Percentiles rank a stretch among this genome's conserved stretches.
Evolutionary conservation across 148 eudicot species (phyloP).

Genomic region (Fagopyrum esculentum): DNA sequence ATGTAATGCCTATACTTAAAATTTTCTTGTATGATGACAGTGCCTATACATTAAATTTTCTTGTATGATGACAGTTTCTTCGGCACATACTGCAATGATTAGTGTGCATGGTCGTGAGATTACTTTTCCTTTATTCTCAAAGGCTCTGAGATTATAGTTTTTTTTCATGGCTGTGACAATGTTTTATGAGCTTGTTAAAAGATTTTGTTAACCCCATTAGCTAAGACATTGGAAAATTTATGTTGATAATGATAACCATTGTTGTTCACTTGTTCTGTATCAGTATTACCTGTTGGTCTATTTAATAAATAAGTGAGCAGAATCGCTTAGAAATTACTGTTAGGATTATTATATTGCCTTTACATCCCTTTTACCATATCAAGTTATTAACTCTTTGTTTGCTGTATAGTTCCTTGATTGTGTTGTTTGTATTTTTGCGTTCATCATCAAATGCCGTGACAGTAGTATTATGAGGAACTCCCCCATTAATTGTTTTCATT

Average conservation of each 20-base stretch:
- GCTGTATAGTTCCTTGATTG: too few species aligned
- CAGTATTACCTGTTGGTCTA: too few species aligned
- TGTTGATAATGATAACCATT: neutral
- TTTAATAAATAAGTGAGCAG: too few species aligned
- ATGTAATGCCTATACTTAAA: neutral
- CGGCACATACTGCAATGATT: neutral
- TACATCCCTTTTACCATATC: too few species aligned
- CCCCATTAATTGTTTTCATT: neutral
- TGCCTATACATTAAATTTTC: neutral
- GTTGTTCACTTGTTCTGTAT: too few species aligned
- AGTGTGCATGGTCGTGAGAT: neutral
- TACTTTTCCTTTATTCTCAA: neutral
- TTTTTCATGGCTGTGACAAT: neutral
- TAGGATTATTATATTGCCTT: too few species aligned
- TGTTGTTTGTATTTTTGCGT: too few species aligned
- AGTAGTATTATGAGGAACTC: neutral
- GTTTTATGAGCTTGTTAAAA: neutral
- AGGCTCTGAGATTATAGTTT: neutral
- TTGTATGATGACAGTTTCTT: neutral
- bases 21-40: neutral
- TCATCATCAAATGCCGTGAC: neutral
- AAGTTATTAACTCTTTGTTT: too few species aligned
- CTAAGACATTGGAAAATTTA: neutral
- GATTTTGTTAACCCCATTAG: neutral
- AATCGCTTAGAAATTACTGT: too few species aligned